Percentiles rank a stretch among this genome's conserved stretches.
These are phyloP conservation scores for Pulicaria dysenterica DNA, from an alignment of 129 eudicot species.

Conservation along the genomic window DNA sequence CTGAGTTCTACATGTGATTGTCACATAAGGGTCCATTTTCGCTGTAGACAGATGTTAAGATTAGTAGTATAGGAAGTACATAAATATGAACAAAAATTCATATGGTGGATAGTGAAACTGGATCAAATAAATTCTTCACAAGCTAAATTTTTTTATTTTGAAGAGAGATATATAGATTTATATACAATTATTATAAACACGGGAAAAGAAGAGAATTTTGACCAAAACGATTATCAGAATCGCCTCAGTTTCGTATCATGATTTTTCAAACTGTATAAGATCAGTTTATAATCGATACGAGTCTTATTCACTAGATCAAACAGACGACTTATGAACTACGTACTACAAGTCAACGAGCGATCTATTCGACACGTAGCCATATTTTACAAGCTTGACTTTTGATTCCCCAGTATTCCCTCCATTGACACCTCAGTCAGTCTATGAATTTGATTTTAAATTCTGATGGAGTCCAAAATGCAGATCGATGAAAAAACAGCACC, in stretches of 20 bases:
- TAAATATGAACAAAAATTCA: neutral
- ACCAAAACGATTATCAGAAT: neutral
- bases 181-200: neutral
- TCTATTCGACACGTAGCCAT: neutral
- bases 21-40: conserved; percentile 76
- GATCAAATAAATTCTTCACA: neutral
- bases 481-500: neutral
- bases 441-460: neutral
- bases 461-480: conserved; percentile 12
- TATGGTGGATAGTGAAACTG: neutral
- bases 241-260: neutral
- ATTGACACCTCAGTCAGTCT: neutral
- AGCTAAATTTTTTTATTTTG: neutral
- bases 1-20: conserved; percentile 54
- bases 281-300: neutral
- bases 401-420: neutral
- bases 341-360: neutral
- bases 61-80: neutral
- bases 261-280: neutral
- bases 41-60: conserved; percentile 31
- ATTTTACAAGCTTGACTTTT: too few species aligned
- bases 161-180: neutral
- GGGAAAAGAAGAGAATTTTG: too few species aligned
- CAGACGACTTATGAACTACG: neutral
- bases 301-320: neutral